Base-by-base conservation (phyloP, 257 asterid species). In the Lithospermum erythrorhizon region DNA sequence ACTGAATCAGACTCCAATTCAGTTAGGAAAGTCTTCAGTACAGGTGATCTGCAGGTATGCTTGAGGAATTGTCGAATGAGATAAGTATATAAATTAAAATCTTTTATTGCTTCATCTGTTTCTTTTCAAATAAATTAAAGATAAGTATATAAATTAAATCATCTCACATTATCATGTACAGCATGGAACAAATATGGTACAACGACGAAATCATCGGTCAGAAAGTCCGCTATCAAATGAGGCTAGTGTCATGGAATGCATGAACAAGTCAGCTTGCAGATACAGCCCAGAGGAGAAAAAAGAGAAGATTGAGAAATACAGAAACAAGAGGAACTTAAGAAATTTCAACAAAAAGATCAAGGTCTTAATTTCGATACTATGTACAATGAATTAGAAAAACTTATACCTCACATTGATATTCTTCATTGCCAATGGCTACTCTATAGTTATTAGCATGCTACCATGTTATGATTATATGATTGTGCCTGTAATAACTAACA, bases 261-360 rank as follows among this genome's bases (percentile, higher is more conserved):
- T 88, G 98, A 84, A 68, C 72, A 89, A 83, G 17, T 11, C 49
- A 76, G 95, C 95, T 54, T 75, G 81, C 78, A 73, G 76, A 15
- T 91, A 91, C 71, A 84, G 82, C 48, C 96, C 94, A 0, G 87
- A 88, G 70, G 97, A 86, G 82, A 91, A 81, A 70, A 88, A 73
- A 63, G 95, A 91, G 59, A 78, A 93, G 61, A 91, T 91, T 7
- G 94, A 91, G 75, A 80, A 93, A 69, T 91, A 91, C 59, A 76
- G 87, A 63, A 82, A 72, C 95, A 91, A 88, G 86, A 78, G 90
- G 61, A 91, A 81, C 47, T 84, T 79, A 19, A 84, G 98, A 68
- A 91, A 91, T 48, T 91, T 88, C 85, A 86, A 82, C 72, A 91
- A 91, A 81, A 88, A 86, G 72, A 91, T 91, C 67, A 83, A 90